Evolutionary conservation across 139 green algal genomes (phyloP).

Genomic region (Asterochloris sp.): DNA sequence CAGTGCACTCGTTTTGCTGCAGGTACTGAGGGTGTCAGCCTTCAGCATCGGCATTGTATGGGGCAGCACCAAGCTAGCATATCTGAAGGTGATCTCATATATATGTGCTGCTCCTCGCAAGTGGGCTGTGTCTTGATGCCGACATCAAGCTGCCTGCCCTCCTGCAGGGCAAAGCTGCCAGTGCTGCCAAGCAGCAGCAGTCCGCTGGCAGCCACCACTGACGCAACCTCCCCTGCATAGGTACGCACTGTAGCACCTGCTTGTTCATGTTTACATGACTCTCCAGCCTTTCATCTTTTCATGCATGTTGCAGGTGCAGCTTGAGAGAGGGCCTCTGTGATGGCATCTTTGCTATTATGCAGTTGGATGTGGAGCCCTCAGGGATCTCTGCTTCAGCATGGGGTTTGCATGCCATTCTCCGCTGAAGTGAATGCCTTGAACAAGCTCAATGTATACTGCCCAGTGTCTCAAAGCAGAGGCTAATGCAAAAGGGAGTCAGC

Average conservation of each 20-base stretch:
- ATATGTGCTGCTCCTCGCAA: no score
- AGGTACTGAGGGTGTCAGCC: slow-evolving; percentile 44
- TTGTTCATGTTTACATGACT: not conserved
- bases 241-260: not conserved
- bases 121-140: not conserved
- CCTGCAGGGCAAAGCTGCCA: slow-evolving; percentile 28
- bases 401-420: no score
- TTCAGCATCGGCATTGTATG: slow-evolving; percentile 43
- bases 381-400: no score
- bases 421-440: no score
- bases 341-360: no score
- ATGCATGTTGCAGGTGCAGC: not conserved
- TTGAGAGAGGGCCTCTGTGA: no score
- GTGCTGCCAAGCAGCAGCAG: slow-evolving; percentile 26
- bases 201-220: not conserved
- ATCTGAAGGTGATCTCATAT: slow-evolving; percentile 31
- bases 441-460: no score
- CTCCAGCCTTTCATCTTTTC: not conserved
- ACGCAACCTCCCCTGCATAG: no score
- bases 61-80: slow-evolving; percentile 38
- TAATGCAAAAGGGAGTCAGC: no score
- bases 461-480: no score
- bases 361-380: no score
- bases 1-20: not conserved
- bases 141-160: not conserved